Evolutionary conservation across 2,329 filamentous ascomycete genomes (phyloP).

Genomic region (Fusarium tuaranense): DNA sequence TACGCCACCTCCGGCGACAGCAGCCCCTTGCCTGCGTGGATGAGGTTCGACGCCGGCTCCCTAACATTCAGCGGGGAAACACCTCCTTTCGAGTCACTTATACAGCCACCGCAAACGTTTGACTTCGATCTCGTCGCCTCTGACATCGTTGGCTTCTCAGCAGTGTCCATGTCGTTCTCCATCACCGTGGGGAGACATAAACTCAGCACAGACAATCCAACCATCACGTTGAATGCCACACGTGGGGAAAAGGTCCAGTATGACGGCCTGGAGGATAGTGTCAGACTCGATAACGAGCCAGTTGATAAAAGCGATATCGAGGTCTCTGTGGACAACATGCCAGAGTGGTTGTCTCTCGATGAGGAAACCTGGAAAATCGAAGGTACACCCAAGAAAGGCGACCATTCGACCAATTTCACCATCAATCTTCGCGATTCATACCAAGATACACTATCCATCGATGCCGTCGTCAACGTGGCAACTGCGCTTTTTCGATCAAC

Average conservation of each 20-base stretch:
- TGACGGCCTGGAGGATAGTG: slow-evolving; percentile 59
- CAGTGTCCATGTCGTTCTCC: slow-evolving; percentile 73
- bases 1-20: slow-evolving; percentile 82
- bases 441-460: slow-evolving; percentile 68
- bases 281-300: slow-evolving; percentile 69
- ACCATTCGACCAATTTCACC: slow-evolving; percentile 71
- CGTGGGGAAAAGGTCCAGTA: slow-evolving; percentile 65
- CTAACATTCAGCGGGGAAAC: slow-evolving; percentile 79
- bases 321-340: slow-evolving; percentile 64
- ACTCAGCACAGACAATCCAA: slow-evolving; percentile 71
- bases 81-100: slow-evolving; percentile 71
- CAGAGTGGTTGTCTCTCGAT: slow-evolving; percentile 78
- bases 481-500: slow-evolving; percentile 55
- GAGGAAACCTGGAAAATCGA: slow-evolving; percentile 68
- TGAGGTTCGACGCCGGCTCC: slow-evolving; percentile 74
- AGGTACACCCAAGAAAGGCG: slow-evolving; percentile 72
- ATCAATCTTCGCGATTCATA: slow-evolving; percentile 70
- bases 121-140: slow-evolving; percentile 80
- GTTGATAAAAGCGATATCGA: slow-evolving; percentile 64
- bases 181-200: slow-evolving; percentile 79
- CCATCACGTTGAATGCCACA: slow-evolving; percentile 68
- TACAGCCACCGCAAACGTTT: slow-evolving; percentile 78
- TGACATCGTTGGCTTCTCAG: slow-evolving; percentile 82
- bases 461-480: slow-evolving; percentile 56
- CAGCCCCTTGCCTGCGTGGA: slow-evolving; percentile 88